These are phyloP conservation scores for Rhipidocladum racemiflorum DNA, from an alignment of 176 grass and related monocot species.

Conservation along the genomic window DNA sequence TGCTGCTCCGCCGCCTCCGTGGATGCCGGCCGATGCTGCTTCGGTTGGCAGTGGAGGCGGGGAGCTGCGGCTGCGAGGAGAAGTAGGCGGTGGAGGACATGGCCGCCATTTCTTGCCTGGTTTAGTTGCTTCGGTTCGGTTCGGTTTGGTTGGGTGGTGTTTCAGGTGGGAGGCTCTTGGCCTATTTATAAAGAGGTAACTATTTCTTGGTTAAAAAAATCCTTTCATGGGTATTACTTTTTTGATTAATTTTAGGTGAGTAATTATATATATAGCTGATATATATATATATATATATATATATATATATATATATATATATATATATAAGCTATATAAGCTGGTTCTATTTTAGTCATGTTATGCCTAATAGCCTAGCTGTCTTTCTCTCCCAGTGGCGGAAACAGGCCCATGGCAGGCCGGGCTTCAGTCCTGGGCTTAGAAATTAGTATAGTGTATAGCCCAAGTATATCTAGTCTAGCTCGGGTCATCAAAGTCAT, in stretches of 20 bases:
- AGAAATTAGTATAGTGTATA: no score
- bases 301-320: no score
- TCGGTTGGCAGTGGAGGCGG: not conserved
- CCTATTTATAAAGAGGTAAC: constrained; percentile 36
- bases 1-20: not conserved
- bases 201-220: not conserved
- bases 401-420: no score
- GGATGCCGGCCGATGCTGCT: not conserved
- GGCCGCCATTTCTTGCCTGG: constrained; percentile 26
- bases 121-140: not conserved
- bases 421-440: no score
- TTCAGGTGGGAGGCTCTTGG: not conserved
- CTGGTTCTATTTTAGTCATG: not conserved
- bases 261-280: no score
- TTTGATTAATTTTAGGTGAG: not conserved
- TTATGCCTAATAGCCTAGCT: not conserved
- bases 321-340: no score
- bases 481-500: no score
- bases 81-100: constrained; percentile 46
- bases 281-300: no score
- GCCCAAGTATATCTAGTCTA: no score
- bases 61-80: constrained; percentile 44
- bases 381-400: not conserved
- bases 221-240: not conserved
- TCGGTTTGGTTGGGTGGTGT: not conserved